phyloP scores from a whole-genome alignment of 176 grass and related monocot genomes.

The Musa beccarii region DNA sequence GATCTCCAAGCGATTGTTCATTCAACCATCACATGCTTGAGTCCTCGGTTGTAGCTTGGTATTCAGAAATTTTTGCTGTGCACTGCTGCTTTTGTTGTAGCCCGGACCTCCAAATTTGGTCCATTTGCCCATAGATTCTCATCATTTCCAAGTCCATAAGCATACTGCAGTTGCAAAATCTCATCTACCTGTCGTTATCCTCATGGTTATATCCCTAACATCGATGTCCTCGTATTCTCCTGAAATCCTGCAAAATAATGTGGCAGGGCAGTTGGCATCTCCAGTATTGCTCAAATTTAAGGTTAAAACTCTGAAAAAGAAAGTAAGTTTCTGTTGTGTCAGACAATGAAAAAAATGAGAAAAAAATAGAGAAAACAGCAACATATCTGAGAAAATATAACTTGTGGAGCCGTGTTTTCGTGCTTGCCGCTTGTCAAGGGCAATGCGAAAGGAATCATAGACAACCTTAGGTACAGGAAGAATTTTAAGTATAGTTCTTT shows the following conservation, averaged over 20 bases:
- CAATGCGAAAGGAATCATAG: no score
- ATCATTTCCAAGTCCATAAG: background rate
- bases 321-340: background rate
- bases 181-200: background rate
- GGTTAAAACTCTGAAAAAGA: background rate
- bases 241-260: constrained; percentile 36
- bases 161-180: background rate
- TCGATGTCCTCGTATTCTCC: constrained; percentile 51
- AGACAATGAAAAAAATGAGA: no score
- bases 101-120: background rate
- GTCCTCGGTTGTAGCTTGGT: no score
- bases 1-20: no score
- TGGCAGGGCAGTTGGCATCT: background rate
- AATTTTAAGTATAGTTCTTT: no score
- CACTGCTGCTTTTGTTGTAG: background rate
- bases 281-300: background rate
- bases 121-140: background rate
- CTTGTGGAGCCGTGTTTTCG: no score
- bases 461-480: no score
- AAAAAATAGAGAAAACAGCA: no score
- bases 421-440: no score
- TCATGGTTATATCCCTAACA: background rate
- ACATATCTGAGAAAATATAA: no score
- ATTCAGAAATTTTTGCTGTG: background rate
- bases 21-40: no score